Evolutionary conservation across 202 grass and related monocot species (phyloP), one percentile per base, ranked within the genome.

Genomic region (Setaria italica): DNA sequence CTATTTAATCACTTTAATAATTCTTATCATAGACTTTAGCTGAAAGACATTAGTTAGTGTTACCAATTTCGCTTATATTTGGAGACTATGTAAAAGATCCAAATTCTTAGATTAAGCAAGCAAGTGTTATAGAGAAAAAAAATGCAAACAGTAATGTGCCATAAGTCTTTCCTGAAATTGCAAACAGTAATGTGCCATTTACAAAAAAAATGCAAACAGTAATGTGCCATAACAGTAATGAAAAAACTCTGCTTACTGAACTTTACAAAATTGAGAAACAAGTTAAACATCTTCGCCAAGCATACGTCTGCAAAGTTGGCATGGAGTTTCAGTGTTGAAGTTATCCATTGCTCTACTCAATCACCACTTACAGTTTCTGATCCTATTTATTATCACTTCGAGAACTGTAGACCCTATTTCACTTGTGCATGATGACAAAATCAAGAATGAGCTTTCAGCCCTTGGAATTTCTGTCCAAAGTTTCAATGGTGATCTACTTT

Each of bases 401-500:
- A 79, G 66, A 48, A 77, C 45, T 80, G 30, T 69, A 98, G 95
- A 98, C 80, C 95, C 85, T 48, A 86, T 95, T 91, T 95, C 93
- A 39, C 85, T 98, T 72, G 80, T 92, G 43, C 82, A 81, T 53
- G 95, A 98, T 77, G 83, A 95, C 85, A 95, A 90, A 91, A 84
- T 98, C 35, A 95, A 92, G 70, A 93, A 71, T 57, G 70, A 92
- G 83, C 89, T 98, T 41, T 77, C 67, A 25, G 69, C 80, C 43
- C 80, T 71, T 72, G 93, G 93, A 69, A 70, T 95, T 76, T 89
- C 83, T 77, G 84, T 90, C 51, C 77, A 92, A 56, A 90, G 85
- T 75, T 95, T 89, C 53, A 98, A 90, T 76, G 93, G 82, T 70
- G 95, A 98, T 86, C 72, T 98, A 63, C 83, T 98, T 33, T 89